Evolutionary conservation across 176 grass and related monocot species (phyloP).

Genomic region (Poa pratensis): DNA sequence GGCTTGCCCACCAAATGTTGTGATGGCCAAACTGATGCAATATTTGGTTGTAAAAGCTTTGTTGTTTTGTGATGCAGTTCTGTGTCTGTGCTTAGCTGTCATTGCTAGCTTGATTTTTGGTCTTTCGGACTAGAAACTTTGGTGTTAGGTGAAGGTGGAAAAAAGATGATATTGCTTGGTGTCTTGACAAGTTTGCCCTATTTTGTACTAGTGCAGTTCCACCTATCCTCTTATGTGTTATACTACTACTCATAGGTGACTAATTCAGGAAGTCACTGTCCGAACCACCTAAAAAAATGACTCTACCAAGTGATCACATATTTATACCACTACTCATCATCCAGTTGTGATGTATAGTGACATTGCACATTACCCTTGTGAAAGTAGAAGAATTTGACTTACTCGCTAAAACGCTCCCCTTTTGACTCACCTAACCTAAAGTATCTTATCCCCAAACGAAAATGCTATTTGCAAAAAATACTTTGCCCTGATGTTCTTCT

Average conservation of each 20-base stretch:
- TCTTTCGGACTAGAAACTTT: background rate
- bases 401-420: background rate
- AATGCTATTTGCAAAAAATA: conserved; percentile 9
- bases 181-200: conserved; percentile 18
- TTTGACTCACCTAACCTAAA: conserved; percentile 28
- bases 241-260: conserved; percentile 1
- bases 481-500: background rate
- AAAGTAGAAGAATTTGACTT: background rate
- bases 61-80: background rate
- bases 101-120: conserved; percentile 11
- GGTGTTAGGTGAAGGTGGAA: conserved; percentile 13
- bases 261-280: conserved; percentile 17
- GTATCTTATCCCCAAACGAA: background rate
- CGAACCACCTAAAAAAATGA: conserved; percentile 5
- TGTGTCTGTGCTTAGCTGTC: background rate
- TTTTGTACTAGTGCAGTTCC: conserved; percentile 45
- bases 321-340: conserved; percentile 7
- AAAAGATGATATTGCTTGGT: background rate
- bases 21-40: conserved; percentile 3
- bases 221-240: conserved; percentile 44
- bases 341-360: background rate
- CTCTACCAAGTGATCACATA: conserved; percentile 21
- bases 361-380: background rate
- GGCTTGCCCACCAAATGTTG: background rate
- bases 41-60: background rate